A percentile compares a stretch with the other conserved stretches of the same genome.
Evolutionary conservation across 306 rosid genomes (phyloP).

Genomic region (Glycine latifolia): DNA sequence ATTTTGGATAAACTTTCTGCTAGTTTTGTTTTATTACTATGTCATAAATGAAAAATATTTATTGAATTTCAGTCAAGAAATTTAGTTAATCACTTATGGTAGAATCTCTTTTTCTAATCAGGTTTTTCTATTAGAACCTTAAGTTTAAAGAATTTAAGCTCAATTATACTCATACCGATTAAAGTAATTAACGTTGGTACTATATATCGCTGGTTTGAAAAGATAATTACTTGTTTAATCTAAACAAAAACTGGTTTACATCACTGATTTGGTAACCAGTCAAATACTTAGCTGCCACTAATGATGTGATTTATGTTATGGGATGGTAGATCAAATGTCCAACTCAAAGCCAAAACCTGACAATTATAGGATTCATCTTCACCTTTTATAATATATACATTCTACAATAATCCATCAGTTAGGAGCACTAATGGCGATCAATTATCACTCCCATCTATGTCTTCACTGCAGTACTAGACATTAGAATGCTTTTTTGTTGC

Average conservation of each 20-base stretch:
- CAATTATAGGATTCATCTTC: constrained; percentile 32
- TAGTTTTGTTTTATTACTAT: not conserved
- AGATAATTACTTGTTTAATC: constrained; percentile 14
- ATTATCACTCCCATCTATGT: not conserved
- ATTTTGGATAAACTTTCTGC: constrained; percentile 19
- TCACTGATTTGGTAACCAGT: constrained; percentile 65
- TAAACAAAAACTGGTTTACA: constrained; percentile 44
- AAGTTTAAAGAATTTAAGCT: not conserved
- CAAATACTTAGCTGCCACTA: constrained; percentile 61
- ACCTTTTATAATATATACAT: constrained; percentile 2
- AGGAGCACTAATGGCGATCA: not conserved
- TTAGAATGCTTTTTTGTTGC: constrained; percentile 31
- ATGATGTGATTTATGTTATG: constrained; percentile 54
- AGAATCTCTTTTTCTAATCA: no score
- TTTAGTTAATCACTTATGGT: no score
- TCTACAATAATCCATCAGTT: not conserved
- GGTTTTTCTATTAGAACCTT: no score
- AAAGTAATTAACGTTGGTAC: not conserved
- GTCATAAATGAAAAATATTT: no score
- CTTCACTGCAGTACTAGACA: not conserved
- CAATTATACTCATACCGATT: not conserved
- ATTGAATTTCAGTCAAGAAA: no score
- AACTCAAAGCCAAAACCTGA: constrained; percentile 40
- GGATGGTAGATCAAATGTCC: constrained; percentile 53
- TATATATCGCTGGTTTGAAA: not conserved